Evolutionary conservation across 1,284 basidiomycete species (phyloP).

Genomic region (Cryptococcus sp.): DNA sequence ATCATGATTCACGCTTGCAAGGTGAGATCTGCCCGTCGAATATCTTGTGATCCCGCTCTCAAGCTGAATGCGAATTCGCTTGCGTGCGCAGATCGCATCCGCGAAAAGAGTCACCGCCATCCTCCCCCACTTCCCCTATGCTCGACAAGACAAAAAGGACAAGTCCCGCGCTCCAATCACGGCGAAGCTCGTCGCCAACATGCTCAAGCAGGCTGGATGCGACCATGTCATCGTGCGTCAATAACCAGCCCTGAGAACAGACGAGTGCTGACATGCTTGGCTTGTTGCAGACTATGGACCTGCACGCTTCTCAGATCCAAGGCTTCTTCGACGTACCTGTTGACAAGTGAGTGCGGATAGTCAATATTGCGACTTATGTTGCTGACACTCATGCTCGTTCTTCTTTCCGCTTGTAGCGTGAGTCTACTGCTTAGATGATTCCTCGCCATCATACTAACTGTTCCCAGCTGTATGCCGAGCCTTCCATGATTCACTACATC

Average conservation of each 20-base stretch:
- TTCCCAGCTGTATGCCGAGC: conserved; percentile 89
- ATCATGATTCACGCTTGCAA: conserved; percentile 99
- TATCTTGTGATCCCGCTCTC: background rate
- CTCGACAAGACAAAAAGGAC: conserved; percentile 99
- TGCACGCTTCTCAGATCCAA: conserved; percentile 98
- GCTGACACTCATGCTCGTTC: conserved; percentile 1
- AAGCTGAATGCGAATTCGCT: background rate
- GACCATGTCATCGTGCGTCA: conserved; percentile 94
- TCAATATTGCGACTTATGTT: too few relatives aligned
- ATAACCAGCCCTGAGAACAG: background rate
- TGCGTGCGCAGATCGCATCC: conserved; percentile 67
- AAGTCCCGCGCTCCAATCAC: conserved; percentile 98
- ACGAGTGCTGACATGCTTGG: background rate
- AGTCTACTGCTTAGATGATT: background rate
- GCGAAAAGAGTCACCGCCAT: conserved; percentile 96
- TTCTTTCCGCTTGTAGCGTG: background rate
- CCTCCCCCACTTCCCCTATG: conserved; percentile 90
- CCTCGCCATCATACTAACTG: background rate
- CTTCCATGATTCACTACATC: conserved; percentile 93
- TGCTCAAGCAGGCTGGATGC: conserved; percentile 96
- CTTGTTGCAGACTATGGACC: conserved; percentile 82
- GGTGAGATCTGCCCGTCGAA: conserved; percentile 25
- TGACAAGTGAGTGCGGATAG: conserved; percentile 78
- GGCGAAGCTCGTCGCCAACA: conserved; percentile 98
- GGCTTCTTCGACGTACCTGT: conserved; percentile 99